These are phyloP conservation scores for Gastrodia elata DNA, from an alignment of 106 monocot genomes.

Conservation along the genomic window DNA sequence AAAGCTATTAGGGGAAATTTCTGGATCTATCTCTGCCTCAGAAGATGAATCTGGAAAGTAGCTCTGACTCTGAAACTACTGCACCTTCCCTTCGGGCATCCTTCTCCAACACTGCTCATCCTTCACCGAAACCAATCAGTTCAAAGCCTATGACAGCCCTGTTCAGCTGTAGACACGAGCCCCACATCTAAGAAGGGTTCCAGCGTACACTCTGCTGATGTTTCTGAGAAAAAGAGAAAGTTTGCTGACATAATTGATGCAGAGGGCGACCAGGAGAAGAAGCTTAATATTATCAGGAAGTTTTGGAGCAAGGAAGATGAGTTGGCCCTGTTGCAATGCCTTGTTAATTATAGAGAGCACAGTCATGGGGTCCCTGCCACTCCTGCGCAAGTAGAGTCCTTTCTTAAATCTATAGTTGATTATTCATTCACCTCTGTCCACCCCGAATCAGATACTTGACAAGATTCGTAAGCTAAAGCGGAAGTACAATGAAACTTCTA, in stretches of 20 bases:
- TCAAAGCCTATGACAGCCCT: slow-evolving; percentile 3
- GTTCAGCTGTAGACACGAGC: neutral
- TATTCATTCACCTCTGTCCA: slow-evolving; percentile 1
- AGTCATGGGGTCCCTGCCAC: neutral
- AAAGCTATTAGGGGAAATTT: neutral
- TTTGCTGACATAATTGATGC: neutral
- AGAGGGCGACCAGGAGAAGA: slow-evolving; percentile 2
- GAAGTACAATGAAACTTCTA: neutral
- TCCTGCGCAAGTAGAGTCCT: neutral
- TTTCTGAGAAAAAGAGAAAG: slow-evolving; percentile 3
- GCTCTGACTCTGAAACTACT: neutral
- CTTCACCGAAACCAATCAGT: neutral
- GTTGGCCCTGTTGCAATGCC: neutral
- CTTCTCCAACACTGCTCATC: neutral
- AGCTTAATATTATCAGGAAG: neutral
- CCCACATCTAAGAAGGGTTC: neutral
- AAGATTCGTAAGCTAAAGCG: slow-evolving; percentile 2
- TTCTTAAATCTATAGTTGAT: neutral
- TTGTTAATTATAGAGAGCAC: neutral
- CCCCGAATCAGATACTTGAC: neutral
- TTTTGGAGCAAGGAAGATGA: slow-evolving; percentile 5
- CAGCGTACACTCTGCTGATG: too few species aligned
- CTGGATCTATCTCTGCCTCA: neutral
- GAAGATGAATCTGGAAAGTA: neutral
- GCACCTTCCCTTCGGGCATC: neutral